Evolutionary conservation across 148 eudicot species (phyloP).

Genomic region (Hydrangea macrophylla): DNA sequence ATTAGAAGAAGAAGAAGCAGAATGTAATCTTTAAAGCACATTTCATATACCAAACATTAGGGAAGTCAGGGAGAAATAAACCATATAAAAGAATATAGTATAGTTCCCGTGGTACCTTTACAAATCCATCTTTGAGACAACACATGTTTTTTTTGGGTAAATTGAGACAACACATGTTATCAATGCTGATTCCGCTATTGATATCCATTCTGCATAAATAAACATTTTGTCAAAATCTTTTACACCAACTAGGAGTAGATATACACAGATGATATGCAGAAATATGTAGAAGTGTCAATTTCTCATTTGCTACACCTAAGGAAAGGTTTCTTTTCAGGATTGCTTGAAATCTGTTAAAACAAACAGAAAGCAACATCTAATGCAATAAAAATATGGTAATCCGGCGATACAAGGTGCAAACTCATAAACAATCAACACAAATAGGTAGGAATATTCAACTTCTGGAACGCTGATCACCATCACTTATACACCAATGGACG

Average conservation of each 20-base stretch:
- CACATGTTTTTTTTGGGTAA: too few species aligned
- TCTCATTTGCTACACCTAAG: too few species aligned
- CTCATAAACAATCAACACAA: background rate
- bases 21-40: background rate
- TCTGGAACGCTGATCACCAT: background rate
- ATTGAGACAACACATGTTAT: slow-evolving; percentile 2
- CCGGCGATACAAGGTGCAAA: background rate
- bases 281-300: background rate
- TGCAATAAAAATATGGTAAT: background rate
- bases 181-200: background rate
- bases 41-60: background rate
- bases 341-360: background rate
- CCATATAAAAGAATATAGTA: background rate
- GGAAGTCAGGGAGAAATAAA: background rate
- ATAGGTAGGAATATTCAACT: background rate
- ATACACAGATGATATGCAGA: background rate
- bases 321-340: background rate
- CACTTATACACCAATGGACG: background rate
- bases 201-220: background rate
- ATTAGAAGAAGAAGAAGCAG: too few species aligned
- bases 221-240: background rate
- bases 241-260: background rate
- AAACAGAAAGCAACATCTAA: background rate
- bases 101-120: slow-evolving; percentile 3
- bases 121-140: background rate